Percentiles rank a stretch among this genome's conserved stretches.
Evolutionary conservation across 192 early-diverging fungal species (phyloP).

Genomic region (Blastocladiella britannica): DNA sequence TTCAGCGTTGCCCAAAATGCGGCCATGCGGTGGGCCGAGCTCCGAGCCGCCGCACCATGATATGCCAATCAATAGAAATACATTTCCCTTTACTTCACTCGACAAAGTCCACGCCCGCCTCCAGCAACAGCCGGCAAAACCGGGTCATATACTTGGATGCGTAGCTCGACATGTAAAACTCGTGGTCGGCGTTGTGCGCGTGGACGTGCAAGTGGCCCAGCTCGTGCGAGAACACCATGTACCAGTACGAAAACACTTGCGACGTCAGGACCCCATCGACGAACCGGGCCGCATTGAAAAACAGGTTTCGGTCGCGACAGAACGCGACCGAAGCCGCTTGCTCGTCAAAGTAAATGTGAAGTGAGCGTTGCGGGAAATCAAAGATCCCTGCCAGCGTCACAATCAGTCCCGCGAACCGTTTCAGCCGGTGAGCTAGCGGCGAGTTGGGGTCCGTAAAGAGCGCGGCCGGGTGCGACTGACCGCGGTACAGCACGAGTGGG

Average conservation of each 20-base stretch:
- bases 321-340: constrained; percentile 55
- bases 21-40: too few species aligned
- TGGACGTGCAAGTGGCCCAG: constrained; percentile 53
- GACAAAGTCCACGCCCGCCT: too few species aligned
- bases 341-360: constrained; percentile 62
- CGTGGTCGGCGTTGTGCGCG: constrained; percentile 50
- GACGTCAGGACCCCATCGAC: constrained; percentile 14
- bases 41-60: too few species aligned
- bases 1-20: neutral
- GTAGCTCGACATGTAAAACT: constrained; percentile 9
- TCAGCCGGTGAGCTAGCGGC: constrained; percentile 16
- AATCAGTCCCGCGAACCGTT: constrained; percentile 19
- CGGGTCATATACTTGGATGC: neutral
- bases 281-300: constrained; percentile 42
- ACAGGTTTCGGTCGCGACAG: constrained; percentile 48
- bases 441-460: neutral
- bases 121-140: neutral
- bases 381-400: constrained; percentile 34
- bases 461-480: neutral
- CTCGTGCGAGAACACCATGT: constrained; percentile 63
- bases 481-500: neutral
- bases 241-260: constrained; percentile 51
- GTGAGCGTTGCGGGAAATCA: constrained; percentile 20
- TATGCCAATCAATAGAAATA: too few species aligned
- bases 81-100: too few species aligned